Conservation (phyloP, 2,329 filamentous ascomycete species). For the Chaetoscypha palmicola region DNA sequence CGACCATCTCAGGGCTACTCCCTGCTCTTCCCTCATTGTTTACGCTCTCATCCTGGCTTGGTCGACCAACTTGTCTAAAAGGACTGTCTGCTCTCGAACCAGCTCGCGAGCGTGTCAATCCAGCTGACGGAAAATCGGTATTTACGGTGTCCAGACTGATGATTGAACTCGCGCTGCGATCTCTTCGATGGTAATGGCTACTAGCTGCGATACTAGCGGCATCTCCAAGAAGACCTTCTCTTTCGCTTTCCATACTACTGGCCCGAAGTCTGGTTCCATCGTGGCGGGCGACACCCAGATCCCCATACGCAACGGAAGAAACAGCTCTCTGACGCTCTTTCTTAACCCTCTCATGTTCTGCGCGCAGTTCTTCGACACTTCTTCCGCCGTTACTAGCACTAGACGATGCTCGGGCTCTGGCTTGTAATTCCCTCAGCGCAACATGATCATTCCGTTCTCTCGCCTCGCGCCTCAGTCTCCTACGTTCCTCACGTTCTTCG, state of each 20-base stretch:
- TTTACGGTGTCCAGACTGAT: slow-evolving; percentile 46
- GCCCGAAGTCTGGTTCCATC: slow-evolving; percentile 71
- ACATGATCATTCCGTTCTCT: slow-evolving; percentile 62
- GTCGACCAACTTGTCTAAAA: slow-evolving; percentile 13
- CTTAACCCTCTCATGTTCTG: slow-evolving; percentile 49
- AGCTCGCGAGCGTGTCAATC: slow-evolving; percentile 34
- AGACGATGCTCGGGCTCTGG: slow-evolving; percentile 43
- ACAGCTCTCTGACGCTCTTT: slow-evolving; percentile 58
- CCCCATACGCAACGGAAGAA: slow-evolving; percentile 69
- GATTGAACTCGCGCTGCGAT: slow-evolving; percentile 46
- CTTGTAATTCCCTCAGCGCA: slow-evolving; percentile 57
- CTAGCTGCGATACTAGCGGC: slow-evolving; percentile 45
- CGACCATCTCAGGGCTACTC: slow-evolving; percentile 28
- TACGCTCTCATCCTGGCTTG: slow-evolving; percentile 11
- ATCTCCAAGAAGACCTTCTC: slow-evolving; percentile 62
- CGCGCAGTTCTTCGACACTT: slow-evolving; percentile 53
- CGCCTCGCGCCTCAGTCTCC: slow-evolving; percentile 63
- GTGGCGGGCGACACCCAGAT: slow-evolving; percentile 67
- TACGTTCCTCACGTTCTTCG: slow-evolving; percentile 70
- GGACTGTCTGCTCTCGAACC: slow-evolving; percentile 40
- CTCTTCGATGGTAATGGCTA: slow-evolving; percentile 37
- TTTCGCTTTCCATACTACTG: slow-evolving; percentile 66
- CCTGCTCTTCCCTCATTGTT: slow-evolving; percentile 20
- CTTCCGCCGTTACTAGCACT: slow-evolving; percentile 30
- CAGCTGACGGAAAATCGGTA: slow-evolving; percentile 36